Base-by-base conservation (phyloP, 2,329 filamentous ascomycete genomes). In the Daldinia sp. region DNA sequence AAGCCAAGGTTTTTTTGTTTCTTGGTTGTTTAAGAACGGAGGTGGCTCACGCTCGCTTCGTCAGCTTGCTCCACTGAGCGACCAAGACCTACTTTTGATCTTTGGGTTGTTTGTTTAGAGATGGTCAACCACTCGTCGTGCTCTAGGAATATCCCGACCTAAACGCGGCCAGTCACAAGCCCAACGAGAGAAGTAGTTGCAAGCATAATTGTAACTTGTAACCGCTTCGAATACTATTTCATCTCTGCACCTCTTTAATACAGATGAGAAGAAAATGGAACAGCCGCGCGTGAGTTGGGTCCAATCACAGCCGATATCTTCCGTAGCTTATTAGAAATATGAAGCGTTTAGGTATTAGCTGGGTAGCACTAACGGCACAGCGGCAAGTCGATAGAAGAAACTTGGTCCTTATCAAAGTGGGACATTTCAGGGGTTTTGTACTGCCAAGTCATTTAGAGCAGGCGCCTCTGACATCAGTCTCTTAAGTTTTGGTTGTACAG, bases 241-340 rank as follows among this genome's bases (percentile, higher is more conserved):
- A 37, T 50, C 51, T 53, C 26, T 30, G 26, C 60, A 28, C n/a
- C n/a, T 48, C 41, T 3, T 58, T 3, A 37, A 46, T 48, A 23
- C 6, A 10, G 13, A 54, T 51, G 62, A 55, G 26, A 37, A 35
- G 5, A 50, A 50, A 39, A 58, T 37, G 51, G 42, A 69, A 60
- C 62, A 72, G 68, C 63, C 71, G 71, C 71, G 71, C 70, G 71
- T 72, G 67, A 72, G 67, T 64, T n/a, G 51, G 39, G 33, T 6
- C 71, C 70, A 73, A 72, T 72, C 61, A 72, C 5, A 68, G 30
- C 10, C 35, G 46, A 18, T 13, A n/a, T 58, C 44, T 56, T 41
- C 20, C 10, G 23, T 53, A 28, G 33, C 50, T 66, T 61, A 37
- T 26, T 63, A 50, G 61, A 60, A 57, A 66, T 59, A 59, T 66